Conservation (phyloP, 306 rosid genomes). For the Cyclanthera cordifolia region DNA sequence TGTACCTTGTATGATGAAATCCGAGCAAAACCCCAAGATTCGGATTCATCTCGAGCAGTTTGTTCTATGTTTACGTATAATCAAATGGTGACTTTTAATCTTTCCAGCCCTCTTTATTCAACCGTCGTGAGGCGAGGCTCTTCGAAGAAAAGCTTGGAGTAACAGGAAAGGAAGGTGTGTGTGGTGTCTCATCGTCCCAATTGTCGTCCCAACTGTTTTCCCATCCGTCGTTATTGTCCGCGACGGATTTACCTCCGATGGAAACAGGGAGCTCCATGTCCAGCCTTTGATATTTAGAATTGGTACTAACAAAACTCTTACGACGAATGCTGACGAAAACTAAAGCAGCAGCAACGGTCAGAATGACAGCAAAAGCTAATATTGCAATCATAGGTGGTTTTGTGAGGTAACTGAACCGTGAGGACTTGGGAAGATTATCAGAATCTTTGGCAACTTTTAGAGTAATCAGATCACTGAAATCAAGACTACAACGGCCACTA, state of each 20-base stretch:
- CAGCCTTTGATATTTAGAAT: constrained; percentile 28
- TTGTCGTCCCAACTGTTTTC: constrained; percentile 41
- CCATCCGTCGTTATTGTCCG: constrained; percentile 29
- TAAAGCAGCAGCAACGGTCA: constrained; percentile 25
- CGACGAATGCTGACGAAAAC: constrained; percentile 20
- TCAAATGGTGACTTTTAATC: constrained; percentile 15
- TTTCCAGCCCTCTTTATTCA: constrained; percentile 39
- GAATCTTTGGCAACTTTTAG: constrained; percentile 10
- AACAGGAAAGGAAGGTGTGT: constrained; percentile 27
- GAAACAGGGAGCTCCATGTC: constrained; percentile 31
- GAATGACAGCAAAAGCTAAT: constrained; percentile 13
- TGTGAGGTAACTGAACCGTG: constrained; percentile 16
- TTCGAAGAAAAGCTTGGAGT: constrained; percentile 33
- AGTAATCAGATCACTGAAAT: constrained; percentile 26
- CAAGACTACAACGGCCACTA: constrained; percentile 28
- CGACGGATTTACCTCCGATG: constrained; percentile 13
- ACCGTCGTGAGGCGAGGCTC: constrained; percentile 33
- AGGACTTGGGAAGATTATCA: constrained; percentile 16
- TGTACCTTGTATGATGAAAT: not conserved
- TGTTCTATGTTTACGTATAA: not conserved
- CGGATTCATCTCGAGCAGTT: not conserved
- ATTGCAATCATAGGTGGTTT: constrained; percentile 18
- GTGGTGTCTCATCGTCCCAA: constrained; percentile 40
- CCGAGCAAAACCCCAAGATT: not conserved
- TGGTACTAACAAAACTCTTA: constrained; percentile 8